Percentiles rank a stretch among this genome's conserved stretches.
These are phyloP conservation scores for Colletotrichum cordylinicola DNA, from an alignment of 2,329 filamentous ascomycete genomes.

Conservation along the genomic window DNA sequence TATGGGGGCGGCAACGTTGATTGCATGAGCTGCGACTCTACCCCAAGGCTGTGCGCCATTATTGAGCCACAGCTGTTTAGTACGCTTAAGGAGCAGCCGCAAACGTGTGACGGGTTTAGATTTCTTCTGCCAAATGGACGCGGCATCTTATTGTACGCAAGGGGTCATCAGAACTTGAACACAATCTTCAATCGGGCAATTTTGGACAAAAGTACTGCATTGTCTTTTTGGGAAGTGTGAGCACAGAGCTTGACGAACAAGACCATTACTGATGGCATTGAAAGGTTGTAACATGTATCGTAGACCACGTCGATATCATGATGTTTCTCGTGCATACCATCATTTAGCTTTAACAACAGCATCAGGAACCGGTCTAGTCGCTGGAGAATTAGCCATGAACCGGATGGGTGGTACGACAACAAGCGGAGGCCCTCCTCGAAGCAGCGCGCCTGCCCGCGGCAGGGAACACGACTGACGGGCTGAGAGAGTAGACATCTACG, in stretches of 20 bases:
- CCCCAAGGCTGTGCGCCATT: not conserved
- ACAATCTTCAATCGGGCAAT: not conserved
- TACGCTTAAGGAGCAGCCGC: not conserved
- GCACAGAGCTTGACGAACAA: not conserved
- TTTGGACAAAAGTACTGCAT: not conserved
- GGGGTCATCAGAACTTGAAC: not conserved
- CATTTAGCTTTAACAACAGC: too few species aligned
- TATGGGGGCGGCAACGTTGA: not conserved
- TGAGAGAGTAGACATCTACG: not conserved
- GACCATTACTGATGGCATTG: not conserved
- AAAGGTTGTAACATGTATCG: not conserved
- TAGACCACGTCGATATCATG: not conserved
- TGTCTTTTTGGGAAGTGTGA: not conserved
- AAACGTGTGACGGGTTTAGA: not conserved
- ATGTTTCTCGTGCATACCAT: not conserved
- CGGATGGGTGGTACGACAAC: too few species aligned
- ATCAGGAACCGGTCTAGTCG: too few species aligned
- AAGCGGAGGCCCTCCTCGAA: too few species aligned
- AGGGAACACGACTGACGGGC: not conserved
- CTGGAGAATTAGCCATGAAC: too few species aligned
- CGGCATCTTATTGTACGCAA: not conserved
- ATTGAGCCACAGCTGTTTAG: not conserved
- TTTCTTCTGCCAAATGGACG: not conserved
- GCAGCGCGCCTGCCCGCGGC: too few species aligned
- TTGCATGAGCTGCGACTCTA: not conserved